Evolutionary conservation across 768 basidiomycete species (phyloP).

Genomic region (Agaricus blazei): DNA sequence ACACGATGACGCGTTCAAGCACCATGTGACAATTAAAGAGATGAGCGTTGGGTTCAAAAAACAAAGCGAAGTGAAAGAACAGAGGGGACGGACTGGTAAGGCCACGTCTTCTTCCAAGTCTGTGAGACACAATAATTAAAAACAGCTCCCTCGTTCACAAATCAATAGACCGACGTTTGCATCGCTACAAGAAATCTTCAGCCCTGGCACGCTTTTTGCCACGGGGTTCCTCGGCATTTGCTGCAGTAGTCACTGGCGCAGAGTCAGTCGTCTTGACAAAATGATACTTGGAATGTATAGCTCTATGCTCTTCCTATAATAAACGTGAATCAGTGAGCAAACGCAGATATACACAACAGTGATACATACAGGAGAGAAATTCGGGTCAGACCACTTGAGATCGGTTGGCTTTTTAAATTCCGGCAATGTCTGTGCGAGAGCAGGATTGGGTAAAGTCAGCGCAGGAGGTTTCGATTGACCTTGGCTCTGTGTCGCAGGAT

Average conservation of each 20-base stretch:
- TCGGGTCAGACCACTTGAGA: conserved; percentile 70
- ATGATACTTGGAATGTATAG: conserved; percentile 59
- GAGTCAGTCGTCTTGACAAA: conserved; percentile 37
- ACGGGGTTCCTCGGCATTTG: conserved; percentile 52
- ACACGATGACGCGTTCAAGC: background rate
- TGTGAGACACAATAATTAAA: background rate
- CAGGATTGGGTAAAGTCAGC: conserved; percentile 49
- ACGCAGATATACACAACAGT: conserved; percentile 8
- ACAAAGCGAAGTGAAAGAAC: conserved; percentile 3
- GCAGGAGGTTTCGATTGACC: conserved; percentile 21
- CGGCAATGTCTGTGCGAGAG: conserved; percentile 60
- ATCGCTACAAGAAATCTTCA: conserved; percentile 68
- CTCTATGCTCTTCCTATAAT: conserved; percentile 71
- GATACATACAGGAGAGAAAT: conserved; percentile 62
- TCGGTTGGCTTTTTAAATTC: conserved; percentile 72
- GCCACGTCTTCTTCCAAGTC: conserved; percentile 6
- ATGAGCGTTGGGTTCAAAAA: conserved; percentile 1
- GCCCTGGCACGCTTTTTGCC: conserved; percentile 85
- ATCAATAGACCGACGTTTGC: background rate
- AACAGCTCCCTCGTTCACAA: background rate
- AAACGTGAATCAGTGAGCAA: background rate
- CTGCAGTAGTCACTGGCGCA: conserved; percentile 10
- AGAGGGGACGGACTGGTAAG: conserved; percentile 10
- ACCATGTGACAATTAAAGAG: background rate
- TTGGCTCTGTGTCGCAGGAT: conserved; percentile 1